A percentile compares a stretch with the other conserved stretches of the same genome.
Evolutionary conservation across 1,139 yeast genomes (phyloP).

Genomic region (Saccharomycopsis hybrid): DNA sequence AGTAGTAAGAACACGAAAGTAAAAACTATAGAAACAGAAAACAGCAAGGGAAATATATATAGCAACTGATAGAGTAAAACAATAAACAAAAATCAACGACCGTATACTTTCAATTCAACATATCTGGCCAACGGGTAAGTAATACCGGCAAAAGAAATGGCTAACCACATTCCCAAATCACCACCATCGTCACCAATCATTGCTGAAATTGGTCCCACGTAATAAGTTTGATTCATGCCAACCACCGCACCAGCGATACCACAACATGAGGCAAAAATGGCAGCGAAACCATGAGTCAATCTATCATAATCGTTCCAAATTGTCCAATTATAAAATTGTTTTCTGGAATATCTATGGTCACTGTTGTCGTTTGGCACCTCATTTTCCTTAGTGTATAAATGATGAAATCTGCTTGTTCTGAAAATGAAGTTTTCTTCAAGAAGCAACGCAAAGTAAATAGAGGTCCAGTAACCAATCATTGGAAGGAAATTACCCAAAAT

Average conservation of each 20-base stretch:
- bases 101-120: slow-evolving; percentile 50
- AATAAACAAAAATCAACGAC: slow-evolving; percentile 27
- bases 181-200: slow-evolving; percentile 55
- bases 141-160: slow-evolving; percentile 65
- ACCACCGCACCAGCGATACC: slow-evolving; percentile 74
- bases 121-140: slow-evolving; percentile 60
- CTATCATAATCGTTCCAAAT: slow-evolving; percentile 54
- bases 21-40: too few relatives aligned
- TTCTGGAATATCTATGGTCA: slow-evolving; percentile 23
- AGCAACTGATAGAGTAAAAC: too few relatives aligned
- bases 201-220: slow-evolving; percentile 64
- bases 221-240: slow-evolving; percentile 80
- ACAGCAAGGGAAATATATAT: too few relatives aligned
- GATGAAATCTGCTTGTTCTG: slow-evolving; percentile 44
- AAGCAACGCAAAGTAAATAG: slow-evolving; percentile 68
- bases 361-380: slow-evolving; percentile 15
- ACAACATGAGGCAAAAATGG: slow-evolving; percentile 48
- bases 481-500: slow-evolving; percentile 86
- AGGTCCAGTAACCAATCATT: slow-evolving; percentile 92
- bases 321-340: slow-evolving; percentile 52
- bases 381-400: slow-evolving; percentile 48
- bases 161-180: slow-evolving; percentile 77
- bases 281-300: slow-evolving; percentile 61
- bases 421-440: slow-evolving; percentile 72
- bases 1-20: too few relatives aligned